Percentiles rank a stretch among this genome's conserved stretches.
phyloP scores from a whole-genome alignment of 192 early-diverging fungal genomes.

The Gaertneriomyces sp. region DNA sequence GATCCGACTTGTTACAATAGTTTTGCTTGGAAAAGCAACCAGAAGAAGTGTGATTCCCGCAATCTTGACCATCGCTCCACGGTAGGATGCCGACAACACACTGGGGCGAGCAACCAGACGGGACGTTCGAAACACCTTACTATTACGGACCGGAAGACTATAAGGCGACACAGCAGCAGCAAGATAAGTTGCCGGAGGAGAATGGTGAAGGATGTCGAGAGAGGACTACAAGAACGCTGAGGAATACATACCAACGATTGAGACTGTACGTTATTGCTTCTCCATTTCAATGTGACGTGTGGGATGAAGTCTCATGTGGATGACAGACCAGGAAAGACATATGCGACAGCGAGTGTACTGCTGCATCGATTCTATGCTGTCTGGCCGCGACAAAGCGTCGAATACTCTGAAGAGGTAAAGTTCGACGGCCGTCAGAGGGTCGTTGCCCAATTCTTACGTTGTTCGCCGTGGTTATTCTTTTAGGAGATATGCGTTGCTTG shows the following conservation, averaged over 20 bases:
- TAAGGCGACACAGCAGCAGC: background rate
- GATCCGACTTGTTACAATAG: too few relatives aligned
- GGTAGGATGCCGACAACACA: background rate
- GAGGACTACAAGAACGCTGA: conserved; percentile 7
- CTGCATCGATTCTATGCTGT: conserved; percentile 27
- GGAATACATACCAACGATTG: conserved; percentile 9
- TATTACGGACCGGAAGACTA: conserved; percentile 16
- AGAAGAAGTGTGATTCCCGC: too few relatives aligned
- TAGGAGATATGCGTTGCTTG: conserved; percentile 14
- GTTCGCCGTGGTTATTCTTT: background rate
- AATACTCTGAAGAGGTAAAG: conserved; percentile 18
- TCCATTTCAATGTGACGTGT: background rate
- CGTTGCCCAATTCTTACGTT: background rate
- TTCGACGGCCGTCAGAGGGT: too few relatives aligned
- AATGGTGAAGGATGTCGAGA: conserved; percentile 11
- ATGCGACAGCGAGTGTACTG: conserved; percentile 11
- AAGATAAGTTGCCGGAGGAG: conserved; percentile 8
- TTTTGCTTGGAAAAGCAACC: too few relatives aligned
- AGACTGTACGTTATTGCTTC: conserved; percentile 13
- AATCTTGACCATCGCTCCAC: too few relatives aligned
- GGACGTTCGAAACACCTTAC: conserved; percentile 20
- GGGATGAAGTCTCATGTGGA: background rate
- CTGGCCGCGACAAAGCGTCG: conserved; percentile 19
- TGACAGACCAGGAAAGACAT: conserved; percentile 24
- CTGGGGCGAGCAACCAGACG: conserved; percentile 26